phyloP scores from a whole-genome alignment of 2,329 filamentous ascomycete genomes.

The Didymella arachidicola region DNA sequence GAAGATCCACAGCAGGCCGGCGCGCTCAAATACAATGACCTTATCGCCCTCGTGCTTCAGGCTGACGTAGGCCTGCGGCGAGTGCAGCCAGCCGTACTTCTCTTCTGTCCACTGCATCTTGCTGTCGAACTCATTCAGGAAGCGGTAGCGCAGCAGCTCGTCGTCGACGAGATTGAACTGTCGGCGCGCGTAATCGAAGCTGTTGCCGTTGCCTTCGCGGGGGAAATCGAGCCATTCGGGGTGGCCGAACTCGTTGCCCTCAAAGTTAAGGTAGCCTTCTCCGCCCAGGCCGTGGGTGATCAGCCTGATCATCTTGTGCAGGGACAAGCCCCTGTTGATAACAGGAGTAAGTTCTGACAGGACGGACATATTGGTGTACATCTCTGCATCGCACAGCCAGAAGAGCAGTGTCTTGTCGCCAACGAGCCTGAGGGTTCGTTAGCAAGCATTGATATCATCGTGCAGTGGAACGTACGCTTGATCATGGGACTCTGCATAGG shows the following conservation, averaged over 20 bases:
- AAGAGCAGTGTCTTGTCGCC: conserved; percentile 97
- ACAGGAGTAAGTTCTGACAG: conserved; percentile 83
- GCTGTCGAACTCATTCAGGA: conserved; percentile 91
- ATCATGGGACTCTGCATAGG: conserved; percentile 96
- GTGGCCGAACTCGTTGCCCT: conserved; percentile 98
- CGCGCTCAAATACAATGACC: conserved; percentile 93
- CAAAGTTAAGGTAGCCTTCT: conserved; percentile 97
- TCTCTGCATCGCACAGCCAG: conserved; percentile 95
- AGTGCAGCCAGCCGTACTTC: conserved; percentile 89
- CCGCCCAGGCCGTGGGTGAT: conserved; percentile 90
- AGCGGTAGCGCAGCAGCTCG: conserved; percentile 81
- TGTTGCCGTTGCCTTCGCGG: conserved; percentile 88
- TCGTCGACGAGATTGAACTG: conserved; percentile 95
- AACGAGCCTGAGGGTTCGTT: conserved; percentile 69
- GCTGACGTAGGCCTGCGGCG: conserved; percentile 87
- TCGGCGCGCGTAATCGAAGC: conserved; percentile 91
- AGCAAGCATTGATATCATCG: neutral
- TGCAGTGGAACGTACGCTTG: conserved; percentile 75
- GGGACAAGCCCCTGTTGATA: conserved; percentile 87
- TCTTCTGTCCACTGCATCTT: conserved; percentile 88
- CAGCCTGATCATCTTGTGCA: conserved; percentile 98
- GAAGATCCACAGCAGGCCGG: conserved; percentile 89
- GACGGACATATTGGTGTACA: conserved; percentile 97
- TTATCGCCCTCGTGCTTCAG: conserved; percentile 95
- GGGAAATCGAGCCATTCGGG: conserved; percentile 99